phyloP scores from a whole-genome alignment of 371 early-diverging fungal genomes.

The Ordospora colligata region DNA sequence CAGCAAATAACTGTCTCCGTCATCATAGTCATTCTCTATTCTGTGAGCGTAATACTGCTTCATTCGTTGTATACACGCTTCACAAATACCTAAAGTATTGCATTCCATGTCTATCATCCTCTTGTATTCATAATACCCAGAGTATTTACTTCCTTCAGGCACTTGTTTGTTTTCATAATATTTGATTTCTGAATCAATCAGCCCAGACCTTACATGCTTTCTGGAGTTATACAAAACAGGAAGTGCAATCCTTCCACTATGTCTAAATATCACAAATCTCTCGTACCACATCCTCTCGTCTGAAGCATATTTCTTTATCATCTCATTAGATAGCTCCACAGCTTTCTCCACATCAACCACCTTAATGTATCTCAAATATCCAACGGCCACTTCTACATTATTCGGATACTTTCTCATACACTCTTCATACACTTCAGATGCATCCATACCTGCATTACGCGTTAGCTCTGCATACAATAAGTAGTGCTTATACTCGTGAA shows the following conservation, averaged over 20 bases:
- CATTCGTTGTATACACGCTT: background rate
- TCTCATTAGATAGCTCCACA: background rate
- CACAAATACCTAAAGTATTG: background rate
- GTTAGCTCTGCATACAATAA: background rate
- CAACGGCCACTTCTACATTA: background rate
- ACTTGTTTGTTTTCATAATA: slow-evolving; percentile 28
- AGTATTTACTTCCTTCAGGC: slow-evolving; percentile 7
- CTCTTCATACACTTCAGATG: background rate
- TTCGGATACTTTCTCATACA: background rate
- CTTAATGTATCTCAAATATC: background rate
- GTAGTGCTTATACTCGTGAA: background rate
- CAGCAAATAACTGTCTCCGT: slow-evolving; percentile 1
- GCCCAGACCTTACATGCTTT: slow-evolving; percentile 5
- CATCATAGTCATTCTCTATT: background rate
- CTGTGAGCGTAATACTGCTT: background rate
- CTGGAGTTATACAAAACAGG: slow-evolving; percentile 1
- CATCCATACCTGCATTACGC: background rate
- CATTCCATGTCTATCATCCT: background rate
- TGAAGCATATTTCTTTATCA: background rate
- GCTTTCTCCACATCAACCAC: background rate
- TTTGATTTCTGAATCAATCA: slow-evolving; percentile 23
- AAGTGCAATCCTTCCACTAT: background rate
- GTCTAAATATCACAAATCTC: slow-evolving; percentile 20
- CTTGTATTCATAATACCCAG: slow-evolving; percentile 16
- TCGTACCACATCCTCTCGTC: slow-evolving; percentile 1